These are phyloP conservation scores for Epichloe glyceriae DNA, from an alignment of 2,329 filamentous ascomycete genomes.

Conservation along the genomic window DNA sequence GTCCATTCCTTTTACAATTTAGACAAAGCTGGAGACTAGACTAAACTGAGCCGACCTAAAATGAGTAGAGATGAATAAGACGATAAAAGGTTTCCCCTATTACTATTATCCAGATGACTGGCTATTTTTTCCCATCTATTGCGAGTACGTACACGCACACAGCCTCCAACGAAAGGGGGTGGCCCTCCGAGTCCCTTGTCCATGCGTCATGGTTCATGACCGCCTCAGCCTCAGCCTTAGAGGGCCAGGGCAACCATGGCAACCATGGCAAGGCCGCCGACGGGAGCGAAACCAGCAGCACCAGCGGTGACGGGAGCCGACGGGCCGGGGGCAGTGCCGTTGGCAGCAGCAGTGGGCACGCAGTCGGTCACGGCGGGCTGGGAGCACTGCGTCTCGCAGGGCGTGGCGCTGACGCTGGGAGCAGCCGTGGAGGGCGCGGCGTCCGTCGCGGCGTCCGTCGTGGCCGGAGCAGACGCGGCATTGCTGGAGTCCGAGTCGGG, in stretches of 20 bases:
- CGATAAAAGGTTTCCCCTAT: not conserved
- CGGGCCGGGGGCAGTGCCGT: conserved; percentile 9
- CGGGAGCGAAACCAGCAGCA: conserved; percentile 18
- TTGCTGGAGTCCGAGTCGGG: conserved; percentile 4
- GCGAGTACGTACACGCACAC: conserved; percentile 7
- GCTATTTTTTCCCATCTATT: conserved; percentile 4
- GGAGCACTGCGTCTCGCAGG: conserved; percentile 5
- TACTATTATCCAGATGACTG: conserved; percentile 13
- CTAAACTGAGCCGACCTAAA: too few species aligned
- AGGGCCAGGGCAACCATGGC: conserved; percentile 22
- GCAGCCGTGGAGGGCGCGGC: conserved; percentile 2
- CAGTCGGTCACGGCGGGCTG: conserved; percentile 4
- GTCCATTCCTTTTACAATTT: too few species aligned
- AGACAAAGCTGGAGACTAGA: too few species aligned
- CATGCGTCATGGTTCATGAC: not conserved
- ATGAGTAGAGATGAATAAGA: too few species aligned
- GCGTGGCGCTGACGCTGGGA: too few species aligned
- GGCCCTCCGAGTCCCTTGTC: too few species aligned
- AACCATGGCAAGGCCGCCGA: conserved; percentile 21
- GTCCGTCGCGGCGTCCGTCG: conserved; percentile 3
- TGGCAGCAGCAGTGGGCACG: conserved; percentile 4
- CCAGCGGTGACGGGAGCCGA: conserved; percentile 13
- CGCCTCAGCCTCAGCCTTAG: conserved; percentile 14
- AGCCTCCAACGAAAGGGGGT: not conserved
- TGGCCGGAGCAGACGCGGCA: conserved; percentile 2